A percentile compares a stretch with the other conserved stretches of the same genome.
These are phyloP conservation scores for Venturia effusa DNA, from an alignment of 2,329 filamentous ascomycete genomes.

Conservation along the genomic window DNA sequence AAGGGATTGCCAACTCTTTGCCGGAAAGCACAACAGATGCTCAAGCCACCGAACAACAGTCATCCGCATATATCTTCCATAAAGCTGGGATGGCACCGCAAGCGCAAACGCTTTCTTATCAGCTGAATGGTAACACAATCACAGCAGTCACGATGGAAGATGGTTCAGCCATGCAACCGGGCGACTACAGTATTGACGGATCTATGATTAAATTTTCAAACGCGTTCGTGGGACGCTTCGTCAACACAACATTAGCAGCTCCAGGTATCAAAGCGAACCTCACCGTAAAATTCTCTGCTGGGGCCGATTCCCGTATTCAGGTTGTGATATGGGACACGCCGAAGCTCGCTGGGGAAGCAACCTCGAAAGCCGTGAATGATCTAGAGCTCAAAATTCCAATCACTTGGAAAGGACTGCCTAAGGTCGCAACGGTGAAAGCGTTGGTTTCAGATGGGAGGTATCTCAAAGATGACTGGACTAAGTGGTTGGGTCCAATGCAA, in stretches of 20 bases:
- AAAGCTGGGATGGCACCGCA: constrained; percentile 33
- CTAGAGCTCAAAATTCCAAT: constrained; percentile 40
- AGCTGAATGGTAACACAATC: constrained; percentile 45
- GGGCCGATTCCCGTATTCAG: constrained; percentile 36
- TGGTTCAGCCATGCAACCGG: constrained; percentile 26
- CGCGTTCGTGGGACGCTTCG: constrained; percentile 35
- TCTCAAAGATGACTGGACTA: constrained; percentile 47
- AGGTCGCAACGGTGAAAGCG: constrained; percentile 42
- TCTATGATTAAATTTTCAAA: constrained; percentile 37
- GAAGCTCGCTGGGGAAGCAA: constrained; percentile 20
- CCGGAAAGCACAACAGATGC: constrained; percentile 42
- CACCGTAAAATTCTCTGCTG: constrained; percentile 42
- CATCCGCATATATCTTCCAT: constrained; percentile 46
- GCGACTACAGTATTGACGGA: constrained; percentile 39
- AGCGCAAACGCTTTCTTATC: constrained; percentile 36
- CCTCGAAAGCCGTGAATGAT: constrained; percentile 24
- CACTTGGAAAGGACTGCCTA: constrained; percentile 40
- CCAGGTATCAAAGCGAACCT: constrained; percentile 40
- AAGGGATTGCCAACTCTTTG: constrained; percentile 38
- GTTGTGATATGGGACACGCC: constrained; percentile 45
- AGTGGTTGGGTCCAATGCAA: constrained; percentile 42
- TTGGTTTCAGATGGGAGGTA: constrained; percentile 37
- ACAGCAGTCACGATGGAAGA: constrained; percentile 28
- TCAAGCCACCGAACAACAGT: constrained; percentile 33
- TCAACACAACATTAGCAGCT: constrained; percentile 29